These are phyloP conservation scores for peach (Prunus persica) DNA, from an alignment of 306 rosid species.

Conservation along the genomic window DNA sequence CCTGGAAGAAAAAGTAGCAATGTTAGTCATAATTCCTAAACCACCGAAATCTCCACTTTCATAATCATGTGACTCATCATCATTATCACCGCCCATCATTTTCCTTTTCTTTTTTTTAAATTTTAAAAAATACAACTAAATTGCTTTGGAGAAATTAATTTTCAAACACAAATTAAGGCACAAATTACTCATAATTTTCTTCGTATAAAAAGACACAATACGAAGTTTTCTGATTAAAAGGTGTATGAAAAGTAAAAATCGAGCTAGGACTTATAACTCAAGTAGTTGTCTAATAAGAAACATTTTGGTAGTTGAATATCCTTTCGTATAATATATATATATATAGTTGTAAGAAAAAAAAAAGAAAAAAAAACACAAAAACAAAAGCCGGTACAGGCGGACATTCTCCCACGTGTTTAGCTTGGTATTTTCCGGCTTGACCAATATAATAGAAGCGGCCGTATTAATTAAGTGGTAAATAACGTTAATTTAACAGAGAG, in stretches of 20 bases:
- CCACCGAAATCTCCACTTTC: neutral
- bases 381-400: conserved; percentile 52
- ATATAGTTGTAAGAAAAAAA: too few relatives aligned
- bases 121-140: too few relatives aligned
- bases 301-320: too few relatives aligned
- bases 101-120: neutral
- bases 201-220: too few relatives aligned
- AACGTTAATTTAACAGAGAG: neutral
- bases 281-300: too few relatives aligned
- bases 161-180: too few relatives aligned
- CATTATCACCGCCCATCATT: conserved; percentile 21
- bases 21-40: neutral
- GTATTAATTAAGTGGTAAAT: neutral
- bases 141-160: too few relatives aligned
- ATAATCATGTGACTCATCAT: conserved; percentile 22
- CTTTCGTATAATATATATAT: too few relatives aligned
- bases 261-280: neutral
- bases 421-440: neutral
- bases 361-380: neutral
- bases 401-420: conserved; percentile 39
- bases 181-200: too few relatives aligned
- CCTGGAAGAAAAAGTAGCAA: neutral
- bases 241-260: conserved; percentile 34
- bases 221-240: neutral
- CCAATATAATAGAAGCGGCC: conserved; percentile 13